Conservation (phyloP, 2,329 filamentous ascomycete species). For the Stagonosporopsis cucurbitacearum region DNA sequence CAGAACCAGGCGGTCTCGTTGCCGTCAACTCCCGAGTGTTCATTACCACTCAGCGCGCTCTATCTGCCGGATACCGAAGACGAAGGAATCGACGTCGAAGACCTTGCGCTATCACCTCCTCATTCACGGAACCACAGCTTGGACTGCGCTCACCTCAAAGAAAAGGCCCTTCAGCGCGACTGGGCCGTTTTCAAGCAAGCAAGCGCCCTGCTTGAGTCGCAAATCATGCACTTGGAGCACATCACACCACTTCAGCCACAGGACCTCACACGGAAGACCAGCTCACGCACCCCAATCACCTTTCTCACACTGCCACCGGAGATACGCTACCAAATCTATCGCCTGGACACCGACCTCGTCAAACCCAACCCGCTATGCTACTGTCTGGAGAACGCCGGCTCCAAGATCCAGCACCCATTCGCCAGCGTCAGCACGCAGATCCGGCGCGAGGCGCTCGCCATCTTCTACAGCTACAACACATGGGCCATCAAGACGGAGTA, state of each 20-base stretch:
- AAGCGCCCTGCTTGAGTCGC: slow-evolving; percentile 16
- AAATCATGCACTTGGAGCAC: slow-evolving; percentile 21
- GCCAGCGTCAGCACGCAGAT: slow-evolving; percentile 45
- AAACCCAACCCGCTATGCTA: slow-evolving; percentile 47
- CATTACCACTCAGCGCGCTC: slow-evolving; percentile 22
- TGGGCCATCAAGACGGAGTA: slow-evolving; percentile 51
- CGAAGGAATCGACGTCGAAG: slow-evolving; percentile 34
- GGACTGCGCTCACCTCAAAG: slow-evolving; percentile 21
- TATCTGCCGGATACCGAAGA: slow-evolving; percentile 36
- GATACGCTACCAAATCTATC: slow-evolving; percentile 48
- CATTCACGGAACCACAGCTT: slow-evolving; percentile 34
- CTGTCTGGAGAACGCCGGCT: slow-evolving; percentile 49
- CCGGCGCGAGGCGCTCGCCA: slow-evolving; percentile 46
- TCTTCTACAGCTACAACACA: slow-evolving; percentile 51
- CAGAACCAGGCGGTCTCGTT: slow-evolving; percentile 29
- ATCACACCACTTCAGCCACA: slow-evolving; percentile 3
- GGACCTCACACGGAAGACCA: neutral
- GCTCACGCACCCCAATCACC: slow-evolving; percentile 26
- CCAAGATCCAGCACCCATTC: slow-evolving; percentile 48
- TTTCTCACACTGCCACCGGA: slow-evolving; percentile 48
- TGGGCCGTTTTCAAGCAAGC: slow-evolving; percentile 30
- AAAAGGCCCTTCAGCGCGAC: slow-evolving; percentile 26
- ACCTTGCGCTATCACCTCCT: slow-evolving; percentile 37
- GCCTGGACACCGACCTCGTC: slow-evolving; percentile 45
- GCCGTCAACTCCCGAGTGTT: slow-evolving; percentile 32